Evolutionary conservation across 257 asterid species (phyloP), one percentile per base, ranked within the genome.

Genomic region (Lithospermum erythrorhizon): DNA sequence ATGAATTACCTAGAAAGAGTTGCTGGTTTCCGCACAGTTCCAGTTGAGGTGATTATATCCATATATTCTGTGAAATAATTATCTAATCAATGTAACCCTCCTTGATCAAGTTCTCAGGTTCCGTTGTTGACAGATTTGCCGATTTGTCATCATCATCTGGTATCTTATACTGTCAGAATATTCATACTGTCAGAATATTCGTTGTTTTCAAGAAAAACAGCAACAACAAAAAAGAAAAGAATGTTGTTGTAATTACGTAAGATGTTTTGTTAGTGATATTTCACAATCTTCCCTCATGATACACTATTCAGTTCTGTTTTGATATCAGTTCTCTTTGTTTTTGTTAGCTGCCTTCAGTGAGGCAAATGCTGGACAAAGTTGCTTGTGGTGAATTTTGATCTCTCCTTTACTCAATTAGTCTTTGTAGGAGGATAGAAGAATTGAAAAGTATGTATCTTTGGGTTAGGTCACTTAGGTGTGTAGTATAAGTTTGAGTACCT

Each of bases 1-100:
- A 74, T 83, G 78, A 81, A 80, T 75, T 93, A 89, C 76, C 94
- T 93, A 66, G 79, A 77, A 65, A 72, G 70, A 58, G 80, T 85
- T 70, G 97, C 88, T 54, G 96, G 99, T 55, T 86, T 82, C 64
- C 99, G 95, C 47, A 93, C 99, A 3, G 87, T 93, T 71, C 98
- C 99, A 6, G 97, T 93, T 68, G 97, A 93, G 99, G 97, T 89
- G 64, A 64, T 57, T 23, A 51, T 72, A 68, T 68, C 65, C 68
- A 18, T 17, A n/a, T 45, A n/a, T 41, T 47, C 53, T 27, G 48
- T 20, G 18, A 24, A 21, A 23, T 19, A 19, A 19, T 54, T 29
- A 15, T 11, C 14, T 49, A 2, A 14, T 59, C 21, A 25, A 30
- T 29, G 49, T 64, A 15, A 41, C 48, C 53, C 6, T 52, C 6